Base-by-base conservation (phyloP, 1,284 basidiomycete species). In the Puccinia triticina region DNA sequence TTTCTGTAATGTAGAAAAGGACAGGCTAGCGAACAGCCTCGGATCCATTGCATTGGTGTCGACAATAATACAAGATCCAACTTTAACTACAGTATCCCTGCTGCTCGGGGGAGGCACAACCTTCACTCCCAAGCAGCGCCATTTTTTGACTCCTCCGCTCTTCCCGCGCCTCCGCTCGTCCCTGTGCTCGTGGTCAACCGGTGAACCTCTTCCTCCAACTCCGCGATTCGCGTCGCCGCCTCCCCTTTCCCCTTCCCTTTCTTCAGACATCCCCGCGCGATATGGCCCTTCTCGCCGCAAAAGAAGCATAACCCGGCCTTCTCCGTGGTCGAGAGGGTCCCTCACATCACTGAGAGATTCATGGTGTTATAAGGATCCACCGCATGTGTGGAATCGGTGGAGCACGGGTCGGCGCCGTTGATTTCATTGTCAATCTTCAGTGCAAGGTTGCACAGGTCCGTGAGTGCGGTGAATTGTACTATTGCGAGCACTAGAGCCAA, bases 401-500 rank as follows among this genome's bases (percentile, higher is more conserved):
- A n/a, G n/a, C n/a, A n/a, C n/a, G n/a, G 23, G 23, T 26, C 5
- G 16, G 7, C n/a, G 12, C 73, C 53, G 21, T 75, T 29, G n/a
- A 75, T 0, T 48, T 75, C 50, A n/a, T 59, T 75, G 26, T 75
- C 18, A 18, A 71, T 71, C 34, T 71, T 37, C 40, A 71, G 23
- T 4, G 67, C 26, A n/a, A n/a, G n/a, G n/a, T n/a, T n/a, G n/a
- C n/a, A n/a, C n/a, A n/a, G n/a, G n/a, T n/a, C n/a, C n/a, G n/a
- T n/a, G n/a, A n/a, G n/a, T n/a, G n/a, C n/a, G n/a, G n/a, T n/a
- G n/a, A n/a, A n/a, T n/a, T n/a, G n/a, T n/a, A n/a, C n/a, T n/a
- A n/a, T n/a, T n/a, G n/a, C n/a, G n/a, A n/a, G n/a, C n/a, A n/a
- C n/a, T n/a, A n/a, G n/a, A n/a, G n/a, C n/a, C n/a, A n/a, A n/a